Evolutionary conservation across 148 eudicot genomes (phyloP), one percentile per base, ranked within the genome.

Genomic region (Camellia granthamiana): DNA sequence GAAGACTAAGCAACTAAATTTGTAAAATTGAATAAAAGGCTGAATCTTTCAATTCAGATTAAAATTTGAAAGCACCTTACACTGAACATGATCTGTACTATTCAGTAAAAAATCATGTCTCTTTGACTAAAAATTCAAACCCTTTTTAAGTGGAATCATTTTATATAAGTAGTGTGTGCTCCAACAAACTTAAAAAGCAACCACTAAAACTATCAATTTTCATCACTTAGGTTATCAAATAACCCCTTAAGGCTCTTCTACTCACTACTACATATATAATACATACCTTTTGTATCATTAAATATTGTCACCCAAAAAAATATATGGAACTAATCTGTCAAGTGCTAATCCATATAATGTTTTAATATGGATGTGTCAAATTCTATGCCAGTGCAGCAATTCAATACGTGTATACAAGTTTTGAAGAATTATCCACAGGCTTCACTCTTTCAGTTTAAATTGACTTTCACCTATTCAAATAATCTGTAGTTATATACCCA

Each of bases 141-240:
- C 58, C 58, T 55, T 55, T 55, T 55, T 11, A 55, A 55, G 58
- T 8, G 51, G 52, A 44, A 2, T 69, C 42, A 30, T 69, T 43
- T n/a, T 15, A 69, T 43, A 42, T 23, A 65, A 10, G 1, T 3
- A 43, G 14, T 14, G 71, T 49, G 30, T 44, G 18, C n/a, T 8
- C 52, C 30, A 70, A n/a, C 52, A 49, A 49, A 5, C 54, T 46
- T 7, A n/a, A 3, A 44, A n/a, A 69, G 47, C 18, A 8, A 69
- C 19, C 30, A 69, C 9, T 63, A 11, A 21, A 46, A 69, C 74
- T 7, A 44, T 46, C 54, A 43, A 43, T 16, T 15, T 47, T 49
- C 74, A 46, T 49, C 60, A 72, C 75, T 51, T 72, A 72, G 10
- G 42, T 72, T 72, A 19, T 44, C 38, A 13, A 62, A 71, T 30